Conservation (phyloP, 2,329 filamentous ascomycete species). For the Colletotrichum godetiae region DNA sequence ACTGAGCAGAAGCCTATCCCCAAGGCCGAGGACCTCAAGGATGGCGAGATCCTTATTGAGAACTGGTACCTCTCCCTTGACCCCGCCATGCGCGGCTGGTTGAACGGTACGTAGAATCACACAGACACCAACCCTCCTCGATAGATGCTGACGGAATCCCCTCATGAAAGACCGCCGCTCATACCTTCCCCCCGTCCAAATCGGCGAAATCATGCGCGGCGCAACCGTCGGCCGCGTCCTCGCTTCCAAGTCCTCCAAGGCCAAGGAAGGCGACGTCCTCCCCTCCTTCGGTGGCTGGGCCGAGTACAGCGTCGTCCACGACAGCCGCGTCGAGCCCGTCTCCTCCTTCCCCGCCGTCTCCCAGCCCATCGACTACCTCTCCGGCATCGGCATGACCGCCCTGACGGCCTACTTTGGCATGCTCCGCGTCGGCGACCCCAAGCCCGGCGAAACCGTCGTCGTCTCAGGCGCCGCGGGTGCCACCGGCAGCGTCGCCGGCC, state of each 20-base stretch:
- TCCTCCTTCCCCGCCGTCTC: constrained; percentile 53
- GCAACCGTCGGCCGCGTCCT: constrained; percentile 68
- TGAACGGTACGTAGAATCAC: constrained; percentile 60
- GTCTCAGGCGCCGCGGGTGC: constrained; percentile 83
- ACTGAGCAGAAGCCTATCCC: constrained; percentile 63
- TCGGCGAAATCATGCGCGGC: constrained; percentile 77
- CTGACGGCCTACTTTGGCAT: constrained; percentile 84
- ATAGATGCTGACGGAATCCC: neutral
- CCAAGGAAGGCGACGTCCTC: constrained; percentile 69
- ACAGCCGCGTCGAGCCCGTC: constrained; percentile 59
- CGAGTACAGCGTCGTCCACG: constrained; percentile 70
- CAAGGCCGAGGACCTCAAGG: constrained; percentile 64
- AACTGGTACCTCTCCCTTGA: constrained; percentile 75
- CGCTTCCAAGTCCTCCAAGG: constrained; percentile 67
- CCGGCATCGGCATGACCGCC: constrained; percentile 74
- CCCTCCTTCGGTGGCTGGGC: constrained; percentile 70
- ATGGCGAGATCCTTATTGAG: constrained; percentile 73
- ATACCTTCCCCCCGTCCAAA: constrained; percentile 76
- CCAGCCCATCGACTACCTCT: constrained; percentile 68
- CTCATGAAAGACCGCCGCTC: constrained; percentile 55
- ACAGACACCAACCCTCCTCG: neutral
- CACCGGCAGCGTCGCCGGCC: constrained; percentile 80
- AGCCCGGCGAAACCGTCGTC: constrained; percentile 79
- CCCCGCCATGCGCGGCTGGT: constrained; percentile 81
- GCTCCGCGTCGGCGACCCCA: constrained; percentile 73